phyloP scores from a whole-genome alignment of 2,329 filamentous ascomycete genomes.

The Fusarium humuli region DNA sequence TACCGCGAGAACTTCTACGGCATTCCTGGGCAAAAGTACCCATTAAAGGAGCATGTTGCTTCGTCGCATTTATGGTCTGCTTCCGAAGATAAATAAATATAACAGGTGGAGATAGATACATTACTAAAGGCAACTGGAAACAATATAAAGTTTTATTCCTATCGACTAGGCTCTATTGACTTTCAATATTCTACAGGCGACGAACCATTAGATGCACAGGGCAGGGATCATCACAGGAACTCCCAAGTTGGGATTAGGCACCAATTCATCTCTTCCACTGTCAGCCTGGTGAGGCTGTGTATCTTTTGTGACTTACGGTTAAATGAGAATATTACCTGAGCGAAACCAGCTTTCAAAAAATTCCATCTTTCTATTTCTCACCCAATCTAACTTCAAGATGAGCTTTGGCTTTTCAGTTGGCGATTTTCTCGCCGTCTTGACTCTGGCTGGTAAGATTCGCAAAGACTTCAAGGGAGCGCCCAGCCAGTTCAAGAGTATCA shows the following conservation, averaged over 20 bases:
- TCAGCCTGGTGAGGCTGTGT: neutral
- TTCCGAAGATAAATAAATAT: neutral
- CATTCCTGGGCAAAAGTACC: neutral
- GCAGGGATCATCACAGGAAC: neutral
- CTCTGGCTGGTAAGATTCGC: neutral
- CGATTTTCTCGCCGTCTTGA: neutral
- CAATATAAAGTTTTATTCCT: too few relatives aligned
- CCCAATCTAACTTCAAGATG: neutral
- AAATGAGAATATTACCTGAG: too few relatives aligned
- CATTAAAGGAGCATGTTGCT: neutral
- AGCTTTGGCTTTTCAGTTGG: neutral
- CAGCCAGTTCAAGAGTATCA: neutral
- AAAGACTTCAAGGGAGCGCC: neutral
- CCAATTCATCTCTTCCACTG: too few relatives aligned
- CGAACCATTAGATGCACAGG: too few relatives aligned
- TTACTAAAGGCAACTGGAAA: rapidly evolving
- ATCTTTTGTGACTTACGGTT: too few relatives aligned
- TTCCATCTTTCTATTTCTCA: too few relatives aligned
- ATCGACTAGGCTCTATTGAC: too few relatives aligned
- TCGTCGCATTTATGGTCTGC: neutral
- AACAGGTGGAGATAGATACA: rapidly evolving
- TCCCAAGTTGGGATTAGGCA: too few relatives aligned
- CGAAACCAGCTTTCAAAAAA: too few relatives aligned
- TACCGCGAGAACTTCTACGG: constrained; percentile 59
- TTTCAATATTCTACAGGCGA: too few relatives aligned